Percentiles rank a stretch among this genome's conserved stretches.
These are phyloP conservation scores for Amanita phalloides DNA, from an alignment of 768 basidiomycete species.

Conservation along the genomic window DNA sequence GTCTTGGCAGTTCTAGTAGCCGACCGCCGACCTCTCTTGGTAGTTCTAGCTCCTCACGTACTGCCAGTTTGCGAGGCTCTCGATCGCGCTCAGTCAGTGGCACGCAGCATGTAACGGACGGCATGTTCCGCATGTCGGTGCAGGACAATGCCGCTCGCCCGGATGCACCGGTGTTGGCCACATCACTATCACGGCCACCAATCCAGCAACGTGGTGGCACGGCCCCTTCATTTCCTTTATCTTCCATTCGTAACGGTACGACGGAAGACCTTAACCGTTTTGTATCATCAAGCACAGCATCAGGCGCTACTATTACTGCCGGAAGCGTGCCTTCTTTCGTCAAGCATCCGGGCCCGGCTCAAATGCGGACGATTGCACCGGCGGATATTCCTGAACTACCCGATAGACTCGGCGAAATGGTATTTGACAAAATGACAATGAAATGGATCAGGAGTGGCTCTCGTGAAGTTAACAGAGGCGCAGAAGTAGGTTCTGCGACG, in stretches of 20 bases:
- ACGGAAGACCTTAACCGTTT: conserved; percentile 79
- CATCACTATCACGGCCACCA: background rate
- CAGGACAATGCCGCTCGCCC: conserved; percentile 15
- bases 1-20: conserved; percentile 1
- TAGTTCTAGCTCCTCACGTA: background rate
- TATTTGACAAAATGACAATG: conserved; percentile 76
- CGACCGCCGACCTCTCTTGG: background rate
- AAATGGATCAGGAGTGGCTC: conserved; percentile 69
- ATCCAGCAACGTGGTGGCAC: conserved; percentile 8
- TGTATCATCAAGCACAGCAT: conserved; percentile 80
- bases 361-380: conserved; percentile 74
- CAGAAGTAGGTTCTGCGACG: conserved; percentile 18
- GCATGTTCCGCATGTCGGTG: conserved; percentile 24
- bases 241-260: conserved; percentile 37
- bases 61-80: background rate
- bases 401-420: conserved; percentile 78
- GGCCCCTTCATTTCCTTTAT: conserved; percentile 38
- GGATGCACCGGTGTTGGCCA: background rate
- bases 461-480: conserved; percentile 16
- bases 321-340: conserved; percentile 74
- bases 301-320: conserved; percentile 62
- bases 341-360: conserved; percentile 72
- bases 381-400: conserved; percentile 68
- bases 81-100: background rate
- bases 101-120: background rate